A percentile compares a stretch with the other conserved stretches of the same genome.
Conservation (phyloP, 352 stramenopile genomes). For the Globisporangium polare region DNA sequence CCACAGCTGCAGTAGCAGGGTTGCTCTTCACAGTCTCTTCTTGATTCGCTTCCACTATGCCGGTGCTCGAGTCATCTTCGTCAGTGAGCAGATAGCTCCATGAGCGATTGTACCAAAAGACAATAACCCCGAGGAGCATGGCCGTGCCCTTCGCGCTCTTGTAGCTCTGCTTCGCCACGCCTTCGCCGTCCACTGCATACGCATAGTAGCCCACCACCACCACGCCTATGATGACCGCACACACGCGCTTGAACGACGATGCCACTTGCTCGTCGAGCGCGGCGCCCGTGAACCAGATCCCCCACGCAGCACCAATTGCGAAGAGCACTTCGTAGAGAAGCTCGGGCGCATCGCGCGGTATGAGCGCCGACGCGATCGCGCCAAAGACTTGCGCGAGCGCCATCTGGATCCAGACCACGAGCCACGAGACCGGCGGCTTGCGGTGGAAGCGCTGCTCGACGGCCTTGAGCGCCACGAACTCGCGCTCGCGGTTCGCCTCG, state of each 20-base stretch:
- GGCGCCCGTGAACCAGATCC: conserved; percentile 16
- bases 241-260: conserved; percentile 1
- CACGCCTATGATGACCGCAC: background rate
- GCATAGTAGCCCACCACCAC: background rate
- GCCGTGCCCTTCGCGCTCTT: background rate
- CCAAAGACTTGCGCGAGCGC: conserved; percentile 5
- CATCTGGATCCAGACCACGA: conserved; percentile 14
- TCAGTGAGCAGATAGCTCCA: conserved; percentile 1
- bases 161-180: background rate
- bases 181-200: background rate
- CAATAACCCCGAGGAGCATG: background rate
- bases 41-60: background rate
- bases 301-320: conserved; percentile 13
- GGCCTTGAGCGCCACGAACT: conserved; percentile 13
- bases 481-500: conserved; percentile 16
- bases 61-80: background rate
- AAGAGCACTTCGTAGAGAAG: conserved; percentile 18
- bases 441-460: conserved; percentile 14
- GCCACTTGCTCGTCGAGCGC: conserved; percentile 10
- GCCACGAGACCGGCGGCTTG: conserved; percentile 11
- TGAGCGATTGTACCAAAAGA: conserved; percentile 6
- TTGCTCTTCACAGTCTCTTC: background rate
- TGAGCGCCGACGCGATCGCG: conserved; percentile 4
- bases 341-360: conserved; percentile 5
- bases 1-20: background rate